These are phyloP conservation scores for Calonectria fujianensis DNA, from an alignment of 2,329 filamentous ascomycete genomes.

Conservation along the genomic window DNA sequence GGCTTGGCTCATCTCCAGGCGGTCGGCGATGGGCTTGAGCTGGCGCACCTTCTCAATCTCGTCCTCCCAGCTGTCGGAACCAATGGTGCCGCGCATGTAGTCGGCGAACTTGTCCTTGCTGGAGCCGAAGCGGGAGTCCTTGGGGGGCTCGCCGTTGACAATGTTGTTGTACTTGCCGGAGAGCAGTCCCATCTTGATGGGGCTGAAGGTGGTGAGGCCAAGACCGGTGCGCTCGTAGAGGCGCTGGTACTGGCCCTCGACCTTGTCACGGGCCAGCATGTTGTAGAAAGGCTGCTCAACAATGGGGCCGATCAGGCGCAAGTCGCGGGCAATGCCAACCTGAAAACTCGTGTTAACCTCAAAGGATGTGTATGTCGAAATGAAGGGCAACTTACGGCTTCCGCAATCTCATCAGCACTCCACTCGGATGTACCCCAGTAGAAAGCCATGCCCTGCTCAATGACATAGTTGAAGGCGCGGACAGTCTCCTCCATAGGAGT, in stretches of 20 bases:
- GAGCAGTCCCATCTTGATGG: slow-evolving; percentile 74
- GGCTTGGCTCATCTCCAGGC: slow-evolving; percentile 71
- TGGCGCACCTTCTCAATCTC: slow-evolving; percentile 67
- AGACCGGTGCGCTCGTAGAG: slow-evolving; percentile 76
- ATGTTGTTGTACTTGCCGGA: slow-evolving; percentile 80
- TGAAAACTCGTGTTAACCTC: slow-evolving; percentile 41
- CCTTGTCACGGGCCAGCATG: slow-evolving; percentile 75
- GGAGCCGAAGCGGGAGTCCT: slow-evolving; percentile 74
- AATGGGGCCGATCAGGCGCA: slow-evolving; percentile 77
- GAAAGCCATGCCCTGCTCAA: slow-evolving; percentile 80
- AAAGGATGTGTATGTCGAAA: neutral
- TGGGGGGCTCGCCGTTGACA: slow-evolving; percentile 69
- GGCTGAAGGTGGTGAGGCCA: slow-evolving; percentile 78
- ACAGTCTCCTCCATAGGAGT: slow-evolving; percentile 84
- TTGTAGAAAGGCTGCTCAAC: slow-evolving; percentile 83
- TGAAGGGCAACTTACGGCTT: slow-evolving; percentile 63
- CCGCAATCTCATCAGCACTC: slow-evolving; percentile 80
- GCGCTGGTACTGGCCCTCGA: slow-evolving; percentile 78
- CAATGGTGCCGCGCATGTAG: slow-evolving; percentile 68
- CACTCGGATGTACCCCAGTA: slow-evolving; percentile 81
- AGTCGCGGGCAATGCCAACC: slow-evolving; percentile 74
- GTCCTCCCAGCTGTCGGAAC: slow-evolving; percentile 70
- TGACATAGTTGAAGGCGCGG: slow-evolving; percentile 82
- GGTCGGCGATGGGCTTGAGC: slow-evolving; percentile 72
- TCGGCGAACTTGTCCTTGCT: slow-evolving; percentile 75